Evolutionary conservation across 148 eudicot genomes (phyloP).

Genomic region (Cornus controversa): DNA sequence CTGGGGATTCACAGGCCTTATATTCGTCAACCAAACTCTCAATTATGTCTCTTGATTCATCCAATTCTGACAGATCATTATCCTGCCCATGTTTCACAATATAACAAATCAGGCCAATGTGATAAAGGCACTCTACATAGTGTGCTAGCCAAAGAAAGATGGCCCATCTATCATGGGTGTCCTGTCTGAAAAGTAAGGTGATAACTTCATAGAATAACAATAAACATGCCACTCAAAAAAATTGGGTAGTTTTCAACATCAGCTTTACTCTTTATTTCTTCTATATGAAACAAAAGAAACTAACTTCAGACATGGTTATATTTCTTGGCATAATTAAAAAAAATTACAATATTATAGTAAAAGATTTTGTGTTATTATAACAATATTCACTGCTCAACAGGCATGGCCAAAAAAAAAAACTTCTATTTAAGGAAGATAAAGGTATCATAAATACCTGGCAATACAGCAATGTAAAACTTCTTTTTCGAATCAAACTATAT

Average conservation of each 20-base stretch:
- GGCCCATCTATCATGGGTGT: background rate
- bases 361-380: background rate
- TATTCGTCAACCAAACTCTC: slow-evolving; percentile 96
- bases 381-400: no score
- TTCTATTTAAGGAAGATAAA: no score
- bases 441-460: no score
- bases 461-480: background rate
- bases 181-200: background rate
- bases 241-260: background rate
- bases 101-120: slow-evolving; percentile 2
- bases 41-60: slow-evolving; percentile 93
- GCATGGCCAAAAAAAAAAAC: no score
- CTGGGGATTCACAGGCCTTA: slow-evolving; percentile 99
- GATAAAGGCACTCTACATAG: background rate
- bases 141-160: background rate
- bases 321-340: background rate
- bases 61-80: slow-evolving; percentile 98
- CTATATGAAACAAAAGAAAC: no score
- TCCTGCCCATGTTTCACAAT: slow-evolving; percentile 51
- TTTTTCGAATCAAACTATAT: background rate
- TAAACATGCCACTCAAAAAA: background rate
- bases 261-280: background rate
- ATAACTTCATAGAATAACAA: background rate
- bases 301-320: background rate
- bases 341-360: background rate